phyloP scores from a whole-genome alignment of 192 early-diverging fungal species.

The Backusella westeae region DNA sequence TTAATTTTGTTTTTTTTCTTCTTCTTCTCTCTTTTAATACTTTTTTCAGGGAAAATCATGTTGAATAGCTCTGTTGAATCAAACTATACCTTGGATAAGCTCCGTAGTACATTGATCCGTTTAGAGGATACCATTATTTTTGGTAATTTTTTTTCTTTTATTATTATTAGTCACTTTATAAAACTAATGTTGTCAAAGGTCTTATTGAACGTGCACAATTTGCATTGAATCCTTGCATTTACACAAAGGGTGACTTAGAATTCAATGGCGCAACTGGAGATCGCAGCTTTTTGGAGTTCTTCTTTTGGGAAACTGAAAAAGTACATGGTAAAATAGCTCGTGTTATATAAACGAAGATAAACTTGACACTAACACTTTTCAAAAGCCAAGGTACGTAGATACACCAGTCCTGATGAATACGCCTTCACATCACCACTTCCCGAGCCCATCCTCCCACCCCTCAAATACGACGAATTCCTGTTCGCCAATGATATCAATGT shows the following conservation, averaged over 20 bases:
- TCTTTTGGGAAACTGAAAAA: constrained; percentile 88
- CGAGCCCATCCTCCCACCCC: constrained; percentile 79
- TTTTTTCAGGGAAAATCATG: not conserved
- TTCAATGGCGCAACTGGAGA: constrained; percentile 57
- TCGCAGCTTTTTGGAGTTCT: constrained; percentile 86
- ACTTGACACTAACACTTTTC: too few species aligned
- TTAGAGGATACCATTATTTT: constrained; percentile 96
- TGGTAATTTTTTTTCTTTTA: constrained; percentile 37
- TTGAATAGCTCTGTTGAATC: not conserved
- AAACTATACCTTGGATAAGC: constrained; percentile 36
- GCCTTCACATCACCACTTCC: constrained; percentile 85
- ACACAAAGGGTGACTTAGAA: constrained; percentile 63
- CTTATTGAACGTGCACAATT: constrained; percentile 95
- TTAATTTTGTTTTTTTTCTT: too few species aligned
- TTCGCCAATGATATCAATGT: constrained; percentile 81
- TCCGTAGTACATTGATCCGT: constrained; percentile 81
- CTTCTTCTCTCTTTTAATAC: not conserved
- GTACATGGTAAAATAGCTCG: constrained; percentile 65
- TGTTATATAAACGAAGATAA: too few species aligned
- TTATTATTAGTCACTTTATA: not conserved
- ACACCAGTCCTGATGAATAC: constrained; percentile 93
- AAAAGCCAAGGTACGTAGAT: constrained; percentile 65
- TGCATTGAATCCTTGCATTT: constrained; percentile 78
- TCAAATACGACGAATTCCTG: constrained; percentile 77
- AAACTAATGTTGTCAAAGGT: constrained; percentile 41